Base-by-base conservation (phyloP, 148 eudicot species). In the Silene conica region DNA sequence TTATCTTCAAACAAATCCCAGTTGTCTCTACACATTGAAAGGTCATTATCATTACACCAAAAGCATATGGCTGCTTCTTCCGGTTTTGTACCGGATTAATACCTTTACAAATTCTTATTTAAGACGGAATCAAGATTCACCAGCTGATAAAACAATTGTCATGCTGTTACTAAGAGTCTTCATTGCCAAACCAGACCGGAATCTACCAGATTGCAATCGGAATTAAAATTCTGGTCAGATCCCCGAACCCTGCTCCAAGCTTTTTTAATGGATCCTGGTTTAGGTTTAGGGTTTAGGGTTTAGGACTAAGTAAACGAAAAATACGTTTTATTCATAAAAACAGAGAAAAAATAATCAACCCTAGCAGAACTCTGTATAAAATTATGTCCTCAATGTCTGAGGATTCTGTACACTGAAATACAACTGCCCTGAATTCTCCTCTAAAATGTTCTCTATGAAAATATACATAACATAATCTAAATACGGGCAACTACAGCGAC, bases 321-420 rank as follows among this genome's bases (percentile, higher is more conserved):
- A 48, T 48, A 48, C 55, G 4, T 50, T 50, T 50, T 48, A 11
- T 46, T 46, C 12, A 5, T 46, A 69, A 38, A 31, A 60, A 52
- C 0, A 3, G 63, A n/a, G 14, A 10, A 66, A n/a, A 12, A 62
- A 54, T 60, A 57, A 65, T 31, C 70, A 75, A 57, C 68, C 63
- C 72, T 71, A 70, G 31, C 25, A 79, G 38, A 64, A 57, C 31
- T 58, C 73, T 25, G 71, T 62, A 50, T 55, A 11, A 61, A 79
- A 45, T 56, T 50, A 75, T 55, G 79, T 50, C 68, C 75, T 76
- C 25, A 72, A 80, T 43, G 56, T 70, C 70, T 22, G 22, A 64
- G 46, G 68, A 75, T 75, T 71, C 76, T 80, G 73, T 80, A 80
- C 82, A 80, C 22, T 58, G 58, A 71, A 65, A 75, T n/a, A 75